Conservation (phyloP, 2,329 filamentous ascomycete species). For the Fusarium irregulare region DNA sequence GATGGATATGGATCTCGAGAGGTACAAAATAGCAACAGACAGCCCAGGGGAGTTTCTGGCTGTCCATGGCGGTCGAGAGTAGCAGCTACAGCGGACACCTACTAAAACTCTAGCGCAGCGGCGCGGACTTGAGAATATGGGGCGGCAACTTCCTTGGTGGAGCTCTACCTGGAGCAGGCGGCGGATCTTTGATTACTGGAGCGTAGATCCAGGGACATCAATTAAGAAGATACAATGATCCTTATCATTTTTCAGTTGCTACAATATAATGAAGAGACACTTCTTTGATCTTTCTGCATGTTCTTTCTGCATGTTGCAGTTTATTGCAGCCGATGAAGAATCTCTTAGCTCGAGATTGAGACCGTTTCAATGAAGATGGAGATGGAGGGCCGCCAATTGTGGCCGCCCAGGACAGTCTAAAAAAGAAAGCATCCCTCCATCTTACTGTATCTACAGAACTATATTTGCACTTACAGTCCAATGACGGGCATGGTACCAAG, state of each 20-base stretch:
- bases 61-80: background rate
- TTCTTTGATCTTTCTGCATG: background rate
- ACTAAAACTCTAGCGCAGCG: slow-evolving; percentile 5
- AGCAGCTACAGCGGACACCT: background rate
- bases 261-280: background rate
- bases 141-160: slow-evolving; percentile 24
- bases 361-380: background rate
- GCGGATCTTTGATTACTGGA: slow-evolving; percentile 19
- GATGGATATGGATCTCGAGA: slow-evolving; percentile 10
- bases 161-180: slow-evolving; percentile 4
- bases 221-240: slow-evolving; percentile 16
- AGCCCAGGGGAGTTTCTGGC: background rate
- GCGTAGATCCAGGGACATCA: slow-evolving; percentile 7
- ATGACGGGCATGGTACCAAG: background rate
- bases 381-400: slow-evolving; percentile 1
- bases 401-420: background rate
- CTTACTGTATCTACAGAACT: background rate
- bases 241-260: background rate
- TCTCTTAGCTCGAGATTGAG: background rate
- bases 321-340: background rate
- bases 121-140: slow-evolving; percentile 8
- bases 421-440: background rate
- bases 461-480: slow-evolving; percentile 1
- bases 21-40: background rate
- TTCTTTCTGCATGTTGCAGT: slow-evolving; percentile 10